Evolutionary conservation across 495 filamentous ascomycete genomes (phyloP).

Genomic region (Podospora didyma): DNA sequence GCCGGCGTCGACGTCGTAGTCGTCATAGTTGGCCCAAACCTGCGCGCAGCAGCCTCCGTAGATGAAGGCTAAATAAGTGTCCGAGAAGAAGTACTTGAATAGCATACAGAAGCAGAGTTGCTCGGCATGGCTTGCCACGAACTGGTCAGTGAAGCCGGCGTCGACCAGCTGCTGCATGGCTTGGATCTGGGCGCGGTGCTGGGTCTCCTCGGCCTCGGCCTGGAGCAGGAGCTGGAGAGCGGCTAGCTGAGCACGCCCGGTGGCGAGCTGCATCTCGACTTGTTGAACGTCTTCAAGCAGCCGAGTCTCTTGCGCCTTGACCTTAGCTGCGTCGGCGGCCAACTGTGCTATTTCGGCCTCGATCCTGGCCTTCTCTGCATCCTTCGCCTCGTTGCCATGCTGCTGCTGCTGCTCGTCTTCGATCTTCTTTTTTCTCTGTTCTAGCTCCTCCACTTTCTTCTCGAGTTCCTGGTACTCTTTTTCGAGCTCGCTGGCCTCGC

Average conservation of each 20-base stretch:
- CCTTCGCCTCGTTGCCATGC: no score
- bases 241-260: neutral
- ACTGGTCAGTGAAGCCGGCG: neutral
- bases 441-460: no score
- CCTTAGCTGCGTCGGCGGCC: no score
- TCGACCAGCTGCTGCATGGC: slow-evolving; percentile 1
- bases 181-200: neutral
- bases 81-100: slow-evolving; percentile 11
- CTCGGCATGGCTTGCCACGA: neutral
- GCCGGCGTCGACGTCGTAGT: neutral
- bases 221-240: neutral
- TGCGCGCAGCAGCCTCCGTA: slow-evolving; percentile 11
- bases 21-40: neutral
- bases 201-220: neutral
- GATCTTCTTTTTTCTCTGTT: no score
- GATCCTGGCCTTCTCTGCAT: no score
- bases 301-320: no score
- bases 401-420: no score
- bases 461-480: no score
- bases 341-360: no score
- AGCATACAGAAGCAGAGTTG: slow-evolving; percentile 22
- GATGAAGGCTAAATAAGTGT: slow-evolving; percentile 5
- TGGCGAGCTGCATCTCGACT: neutral
- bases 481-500: no score
- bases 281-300: no score